Evolutionary conservation across 371 early-diverging fungal species (phyloP).

Genomic region (Gilbertella persicaria): DNA sequence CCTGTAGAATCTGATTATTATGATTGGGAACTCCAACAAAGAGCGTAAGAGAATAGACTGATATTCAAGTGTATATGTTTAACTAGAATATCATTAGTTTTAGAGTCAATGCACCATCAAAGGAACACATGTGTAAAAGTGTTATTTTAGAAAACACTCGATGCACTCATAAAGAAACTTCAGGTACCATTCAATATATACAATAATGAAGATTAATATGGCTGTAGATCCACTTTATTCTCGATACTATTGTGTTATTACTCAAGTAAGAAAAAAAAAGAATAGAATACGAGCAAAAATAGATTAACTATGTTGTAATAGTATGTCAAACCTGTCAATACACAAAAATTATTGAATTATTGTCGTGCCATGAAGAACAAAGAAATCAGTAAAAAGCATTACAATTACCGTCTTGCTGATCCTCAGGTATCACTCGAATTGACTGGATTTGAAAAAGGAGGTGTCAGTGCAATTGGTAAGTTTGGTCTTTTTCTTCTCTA

Average conservation of each 20-base stretch:
- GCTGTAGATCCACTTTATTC: slow-evolving; percentile 24
- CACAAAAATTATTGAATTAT: slow-evolving; percentile 63
- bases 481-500: neutral
- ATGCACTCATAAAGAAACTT: slow-evolving; percentile 45
- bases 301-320: slow-evolving; percentile 14
- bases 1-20: slow-evolving; percentile 72
- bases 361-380: slow-evolving; percentile 57
- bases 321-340: slow-evolving; percentile 76
- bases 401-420: slow-evolving; percentile 59
- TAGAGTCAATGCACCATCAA: slow-evolving; percentile 67
- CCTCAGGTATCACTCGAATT: slow-evolving; percentile 52
- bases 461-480: slow-evolving; percentile 70
- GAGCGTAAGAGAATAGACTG: slow-evolving; percentile 47
- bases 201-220: neutral
- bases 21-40: slow-evolving; percentile 69
- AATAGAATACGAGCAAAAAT: neutral
- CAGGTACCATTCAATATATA: slow-evolving; percentile 20
- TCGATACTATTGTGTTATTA: slow-evolving; percentile 60
- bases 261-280: slow-evolving; percentile 39
- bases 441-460: slow-evolving; percentile 74
- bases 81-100: slow-evolving; percentile 28
- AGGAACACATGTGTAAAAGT: slow-evolving; percentile 78
- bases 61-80: neutral
- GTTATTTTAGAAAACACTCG: slow-evolving; percentile 84
- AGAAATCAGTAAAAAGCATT: slow-evolving; percentile 56